These are phyloP conservation scores for Diaporthe citri DNA, from an alignment of 2,329 filamentous ascomycete species.

Conservation along the genomic window DNA sequence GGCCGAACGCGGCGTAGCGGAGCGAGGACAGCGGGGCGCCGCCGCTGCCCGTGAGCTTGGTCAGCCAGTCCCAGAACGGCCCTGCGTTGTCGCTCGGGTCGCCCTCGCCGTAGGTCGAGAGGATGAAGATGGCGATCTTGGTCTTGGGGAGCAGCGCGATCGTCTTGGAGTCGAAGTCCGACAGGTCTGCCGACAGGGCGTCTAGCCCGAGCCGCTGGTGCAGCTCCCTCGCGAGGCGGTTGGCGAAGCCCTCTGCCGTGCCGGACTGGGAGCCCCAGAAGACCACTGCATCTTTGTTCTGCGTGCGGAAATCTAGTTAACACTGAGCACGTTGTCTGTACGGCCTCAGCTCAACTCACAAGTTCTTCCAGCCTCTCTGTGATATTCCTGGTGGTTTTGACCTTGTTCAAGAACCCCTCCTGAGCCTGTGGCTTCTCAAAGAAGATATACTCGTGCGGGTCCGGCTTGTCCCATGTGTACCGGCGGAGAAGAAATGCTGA, in stretches of 20 bases:
- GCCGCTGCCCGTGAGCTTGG: conserved; percentile 32
- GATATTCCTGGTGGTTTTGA: conserved; percentile 38
- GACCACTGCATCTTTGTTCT: conserved; percentile 48
- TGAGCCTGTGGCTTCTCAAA: conserved; percentile 38
- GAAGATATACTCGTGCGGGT: conserved; percentile 37
- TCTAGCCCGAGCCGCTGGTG: conserved; percentile 54
- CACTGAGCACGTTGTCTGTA: fast-evolving
- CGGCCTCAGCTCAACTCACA: background rate
- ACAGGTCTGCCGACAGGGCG: conserved; percentile 57
- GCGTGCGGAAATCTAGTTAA: background rate
- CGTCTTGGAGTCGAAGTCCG: conserved; percentile 59
- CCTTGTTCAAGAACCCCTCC: conserved; percentile 26
- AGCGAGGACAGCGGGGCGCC: background rate
- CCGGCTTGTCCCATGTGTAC: conserved; percentile 37
- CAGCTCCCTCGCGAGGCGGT: conserved; percentile 55
- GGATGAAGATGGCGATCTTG: conserved; percentile 52
- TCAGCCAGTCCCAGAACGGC: conserved; percentile 47
- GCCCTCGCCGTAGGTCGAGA: conserved; percentile 56
- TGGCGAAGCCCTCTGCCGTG: conserved; percentile 58
- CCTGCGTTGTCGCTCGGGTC: conserved; percentile 55
- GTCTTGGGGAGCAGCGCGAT: conserved; percentile 47
- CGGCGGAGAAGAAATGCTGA: conserved; percentile 49
- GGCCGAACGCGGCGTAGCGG: conserved; percentile 47
- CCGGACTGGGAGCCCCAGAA: conserved; percentile 64
- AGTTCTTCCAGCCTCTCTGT: conserved; percentile 46